phyloP scores from a whole-genome alignment of 75 land plant species.

The Sequoia sempervirens region DNA sequence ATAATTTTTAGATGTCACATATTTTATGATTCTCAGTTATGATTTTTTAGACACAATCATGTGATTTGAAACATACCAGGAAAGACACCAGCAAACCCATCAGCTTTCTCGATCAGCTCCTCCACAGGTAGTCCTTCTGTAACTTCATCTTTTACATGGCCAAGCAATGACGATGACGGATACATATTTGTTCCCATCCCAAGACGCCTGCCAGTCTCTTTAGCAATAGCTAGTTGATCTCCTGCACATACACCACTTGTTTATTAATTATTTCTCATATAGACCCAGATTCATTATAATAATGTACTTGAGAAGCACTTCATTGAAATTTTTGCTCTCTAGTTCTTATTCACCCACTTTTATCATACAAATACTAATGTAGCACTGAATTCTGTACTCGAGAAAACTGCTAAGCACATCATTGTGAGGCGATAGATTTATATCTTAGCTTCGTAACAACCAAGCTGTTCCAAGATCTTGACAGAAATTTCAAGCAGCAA shows the following conservation, averaged over 20 bases:
- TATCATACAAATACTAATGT: neutral
- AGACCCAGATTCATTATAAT: neutral
- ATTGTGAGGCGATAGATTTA: neutral
- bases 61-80: conserved; percentile 42
- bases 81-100: conserved; percentile 90
- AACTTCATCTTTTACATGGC: conserved; percentile 43
- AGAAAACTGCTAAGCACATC: neutral
- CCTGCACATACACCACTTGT: conserved; percentile 22
- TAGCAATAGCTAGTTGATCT: conserved; percentile 80
- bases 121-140: conserved; percentile 61
- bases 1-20: neutral
- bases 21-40: neutral
- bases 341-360: neutral
- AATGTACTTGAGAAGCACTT: neutral
- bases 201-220: conserved; percentile 77
- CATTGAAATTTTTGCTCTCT: neutral
- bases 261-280: neutral
- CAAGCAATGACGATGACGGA: conserved; percentile 69
- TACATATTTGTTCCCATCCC: conserved; percentile 94
- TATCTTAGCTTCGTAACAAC: neutral
- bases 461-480: neutral
- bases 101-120: conserved; percentile 81
- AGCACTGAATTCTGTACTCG: neutral
- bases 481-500: neutral
- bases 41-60: neutral